A percentile compares a stretch with the other conserved stretches of the same genome.
phyloP scores from a whole-genome alignment of 306 rosid genomes.

The Inga laurina region DNA sequence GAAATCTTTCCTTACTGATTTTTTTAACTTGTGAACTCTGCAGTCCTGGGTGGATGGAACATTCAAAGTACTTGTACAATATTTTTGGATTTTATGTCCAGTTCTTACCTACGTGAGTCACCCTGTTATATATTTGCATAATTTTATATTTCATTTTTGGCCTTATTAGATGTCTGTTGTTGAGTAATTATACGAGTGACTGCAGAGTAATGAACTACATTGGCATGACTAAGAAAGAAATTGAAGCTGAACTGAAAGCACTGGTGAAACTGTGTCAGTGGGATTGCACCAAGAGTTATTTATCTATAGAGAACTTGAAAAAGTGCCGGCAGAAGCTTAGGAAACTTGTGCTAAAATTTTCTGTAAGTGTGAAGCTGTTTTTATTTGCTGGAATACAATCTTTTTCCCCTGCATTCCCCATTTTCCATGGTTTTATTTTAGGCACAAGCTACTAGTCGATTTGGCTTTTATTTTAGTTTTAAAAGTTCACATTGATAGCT shows the following conservation, averaged over 20 bases:
- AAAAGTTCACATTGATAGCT: neutral
- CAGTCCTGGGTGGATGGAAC: constrained; percentile 53
- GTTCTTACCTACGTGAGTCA: constrained; percentile 81
- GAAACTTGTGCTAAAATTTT: constrained; percentile 78
- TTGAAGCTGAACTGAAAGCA: constrained; percentile 61
- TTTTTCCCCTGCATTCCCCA: neutral
- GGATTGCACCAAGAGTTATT: constrained; percentile 62
- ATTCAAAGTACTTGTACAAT: constrained; percentile 62
- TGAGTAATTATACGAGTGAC: constrained; percentile 24
- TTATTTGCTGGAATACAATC: neutral
- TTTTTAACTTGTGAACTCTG: constrained; percentile 30
- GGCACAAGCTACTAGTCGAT: neutral
- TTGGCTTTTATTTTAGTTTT: neutral
- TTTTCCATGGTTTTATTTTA: neutral
- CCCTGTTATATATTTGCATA: neutral
- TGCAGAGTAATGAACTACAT: constrained; percentile 68
- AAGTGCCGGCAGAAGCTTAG: constrained; percentile 72
- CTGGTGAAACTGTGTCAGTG: constrained; percentile 70
- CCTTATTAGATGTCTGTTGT: neutral
- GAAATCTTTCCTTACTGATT: constrained; percentile 4
- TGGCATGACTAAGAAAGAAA: constrained; percentile 50
- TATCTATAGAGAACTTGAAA: constrained; percentile 61
- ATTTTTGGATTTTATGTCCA: constrained; percentile 81
- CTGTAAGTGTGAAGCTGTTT: constrained; percentile 50
- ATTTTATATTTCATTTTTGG: constrained; percentile 8